Conservation (phyloP, 1,284 basidiomycete genomes). For the Moesziomyces globuligerus region DNA sequence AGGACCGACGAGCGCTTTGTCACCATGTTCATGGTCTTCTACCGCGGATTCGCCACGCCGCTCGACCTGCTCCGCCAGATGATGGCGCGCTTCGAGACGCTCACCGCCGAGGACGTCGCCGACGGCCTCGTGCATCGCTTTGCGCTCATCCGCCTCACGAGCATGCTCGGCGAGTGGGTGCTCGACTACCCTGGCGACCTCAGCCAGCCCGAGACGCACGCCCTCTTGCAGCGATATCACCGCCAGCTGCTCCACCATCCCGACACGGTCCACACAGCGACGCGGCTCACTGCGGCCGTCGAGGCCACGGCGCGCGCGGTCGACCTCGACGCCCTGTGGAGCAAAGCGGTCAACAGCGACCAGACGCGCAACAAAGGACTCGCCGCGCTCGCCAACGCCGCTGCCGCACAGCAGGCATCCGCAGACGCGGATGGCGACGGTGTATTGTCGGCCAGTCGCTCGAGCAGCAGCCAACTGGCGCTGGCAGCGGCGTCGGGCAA, state of each 20-base stretch:
- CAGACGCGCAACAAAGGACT: slow-evolving; percentile 30
- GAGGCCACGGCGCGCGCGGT: slow-evolving; percentile 39
- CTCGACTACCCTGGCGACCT: slow-evolving; percentile 63
- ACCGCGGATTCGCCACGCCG: slow-evolving; percentile 58
- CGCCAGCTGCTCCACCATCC: slow-evolving; percentile 44
- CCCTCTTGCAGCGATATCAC: slow-evolving; percentile 46
- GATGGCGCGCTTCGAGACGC: slow-evolving; percentile 50
- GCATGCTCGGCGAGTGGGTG: slow-evolving; percentile 62
- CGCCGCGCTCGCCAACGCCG: slow-evolving; percentile 1
- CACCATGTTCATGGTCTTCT: slow-evolving; percentile 62
- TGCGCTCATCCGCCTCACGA: slow-evolving; percentile 53
- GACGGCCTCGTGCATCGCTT: slow-evolving; percentile 56
- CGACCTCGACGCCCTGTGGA: slow-evolving; percentile 60
- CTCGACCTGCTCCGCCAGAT: slow-evolving; percentile 57
- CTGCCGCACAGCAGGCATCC: slow-evolving; percentile 7
- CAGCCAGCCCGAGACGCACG: slow-evolving; percentile 50
- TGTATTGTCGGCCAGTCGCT: slow-evolving; percentile 14
- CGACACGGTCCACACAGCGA: slow-evolving; percentile 49
- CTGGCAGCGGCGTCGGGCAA: slow-evolving; percentile 20
- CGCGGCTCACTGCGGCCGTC: slow-evolving; percentile 38
- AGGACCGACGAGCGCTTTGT: slow-evolving; percentile 55
- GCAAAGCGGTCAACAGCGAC: slow-evolving; percentile 49
- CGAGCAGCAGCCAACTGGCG: slow-evolving; percentile 14
- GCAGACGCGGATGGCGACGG: slow-evolving; percentile 1
- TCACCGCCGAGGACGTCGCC: slow-evolving; percentile 44